Base-by-base conservation (phyloP, 2,329 filamentous ascomycete genomes). In the Grosmannia penicillata region DNA sequence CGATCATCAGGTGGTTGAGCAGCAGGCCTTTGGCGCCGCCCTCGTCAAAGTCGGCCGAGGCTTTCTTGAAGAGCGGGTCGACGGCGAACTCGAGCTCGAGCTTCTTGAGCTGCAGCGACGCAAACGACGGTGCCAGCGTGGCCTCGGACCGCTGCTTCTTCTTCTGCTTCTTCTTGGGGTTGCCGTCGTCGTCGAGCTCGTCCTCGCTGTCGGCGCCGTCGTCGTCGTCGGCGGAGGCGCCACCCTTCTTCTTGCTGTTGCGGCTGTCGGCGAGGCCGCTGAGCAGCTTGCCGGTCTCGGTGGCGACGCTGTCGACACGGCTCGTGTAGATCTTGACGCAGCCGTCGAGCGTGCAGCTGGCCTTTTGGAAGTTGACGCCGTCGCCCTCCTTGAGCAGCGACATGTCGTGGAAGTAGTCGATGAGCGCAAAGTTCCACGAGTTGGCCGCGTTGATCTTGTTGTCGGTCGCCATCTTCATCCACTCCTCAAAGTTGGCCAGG, bases 401-500 rank as follows among this genome's bases (percentile, higher is more conserved):
- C 91, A 98, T 96, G 53, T 98, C 91, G 58, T 98, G 89, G 53
- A 98, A 98, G 61, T 98, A 98, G 59, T 98, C 91, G 55, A 98
- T 98, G 15, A 98, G 72, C n/a, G 91, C 91, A 61, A 98, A 96
- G 58, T 96, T 96, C 91, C 91, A 98, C 23, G 87, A 95, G 59
- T 98, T 98, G 43, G 81, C 77, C 35, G 91, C 89, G 56, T 96
- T 98, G 68, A 98, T 98, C 61, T 91, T 91, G 63, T 98, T 98
- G 64, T 98, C 91, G 14, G 91, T 96, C 3, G 91, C 91, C 86
- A 98, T 93, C 69, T 96, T 98, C 86, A 98, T 96, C 91, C 89
- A 96, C 57, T 98, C 91, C 58, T 98, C 91, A 51, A 96, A 98
- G 60, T 98, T 98, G 53, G 91, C 91, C 39, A 98, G 67, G 50